These are phyloP conservation scores for Cyclotella atomus DNA, from an alignment of 108 stramenopile species.

Conservation along the genomic window DNA sequence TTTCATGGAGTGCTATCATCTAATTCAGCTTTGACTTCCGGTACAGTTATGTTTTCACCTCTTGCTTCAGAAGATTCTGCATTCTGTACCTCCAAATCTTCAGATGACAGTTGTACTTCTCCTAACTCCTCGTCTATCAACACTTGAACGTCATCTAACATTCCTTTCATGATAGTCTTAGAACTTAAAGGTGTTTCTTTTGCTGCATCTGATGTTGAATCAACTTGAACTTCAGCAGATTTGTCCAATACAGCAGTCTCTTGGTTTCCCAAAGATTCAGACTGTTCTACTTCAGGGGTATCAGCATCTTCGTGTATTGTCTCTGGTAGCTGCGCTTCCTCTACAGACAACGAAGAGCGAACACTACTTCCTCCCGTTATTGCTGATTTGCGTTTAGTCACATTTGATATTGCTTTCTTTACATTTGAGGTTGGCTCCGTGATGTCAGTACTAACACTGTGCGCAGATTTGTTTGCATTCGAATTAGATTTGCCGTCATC, in stretches of 20 bases:
- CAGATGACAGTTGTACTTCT: not conserved
- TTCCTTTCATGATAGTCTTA: not conserved
- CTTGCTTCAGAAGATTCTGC: too few relatives aligned
- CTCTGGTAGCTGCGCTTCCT: not conserved
- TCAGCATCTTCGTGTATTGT: not conserved
- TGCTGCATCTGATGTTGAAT: too few relatives aligned
- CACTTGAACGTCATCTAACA: not conserved
- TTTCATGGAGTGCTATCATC: too few relatives aligned
- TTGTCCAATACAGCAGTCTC: too few relatives aligned
- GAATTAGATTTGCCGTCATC: not conserved
- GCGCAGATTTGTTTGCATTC: not conserved
- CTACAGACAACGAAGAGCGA: not conserved
- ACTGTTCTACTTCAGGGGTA: not conserved
- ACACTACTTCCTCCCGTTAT: too few relatives aligned
- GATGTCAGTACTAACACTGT: not conserved
- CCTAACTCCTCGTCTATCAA: conserved; percentile 3
- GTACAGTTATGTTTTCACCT: too few relatives aligned
- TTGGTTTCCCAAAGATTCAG: too few relatives aligned
- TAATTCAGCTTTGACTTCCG: too few relatives aligned
- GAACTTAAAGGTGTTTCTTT: too few relatives aligned
- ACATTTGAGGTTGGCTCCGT: not conserved
- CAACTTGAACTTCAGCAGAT: too few relatives aligned
- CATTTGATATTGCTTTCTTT: not conserved
- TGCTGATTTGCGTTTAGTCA: too few relatives aligned
- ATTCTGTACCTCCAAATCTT: too few relatives aligned